A percentile compares a stretch with the other conserved stretches of the same genome.
phyloP scores from a whole-genome alignment of 768 basidiomycete genomes.

The Suillus brevipes region DNA sequence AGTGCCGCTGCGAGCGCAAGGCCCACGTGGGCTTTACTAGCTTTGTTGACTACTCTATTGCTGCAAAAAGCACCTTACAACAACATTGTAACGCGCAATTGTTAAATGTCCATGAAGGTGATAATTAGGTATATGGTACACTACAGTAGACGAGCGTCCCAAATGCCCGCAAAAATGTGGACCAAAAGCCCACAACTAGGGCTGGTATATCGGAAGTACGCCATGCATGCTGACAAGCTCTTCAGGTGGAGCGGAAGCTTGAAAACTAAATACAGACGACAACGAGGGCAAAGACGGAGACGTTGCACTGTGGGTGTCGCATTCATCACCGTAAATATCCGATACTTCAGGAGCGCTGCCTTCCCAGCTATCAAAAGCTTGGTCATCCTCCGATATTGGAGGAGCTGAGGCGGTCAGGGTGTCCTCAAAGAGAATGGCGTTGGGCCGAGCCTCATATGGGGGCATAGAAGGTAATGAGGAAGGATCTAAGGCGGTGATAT shows the following conservation, averaged over 20 bases:
- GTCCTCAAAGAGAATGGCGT: slow-evolving; percentile 33
- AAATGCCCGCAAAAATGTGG: neutral
- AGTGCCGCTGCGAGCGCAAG: neutral
- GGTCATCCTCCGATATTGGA: slow-evolving; percentile 25
- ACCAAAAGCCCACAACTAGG: slow-evolving; percentile 18
- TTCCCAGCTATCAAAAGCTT: slow-evolving; percentile 25
- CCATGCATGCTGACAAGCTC: slow-evolving; percentile 15
- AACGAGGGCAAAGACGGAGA: slow-evolving; percentile 3
- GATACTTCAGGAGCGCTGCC: slow-evolving; percentile 8
- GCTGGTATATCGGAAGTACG: slow-evolving; percentile 30
- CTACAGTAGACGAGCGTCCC: slow-evolving; percentile 25
- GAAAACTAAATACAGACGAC: slow-evolving; percentile 3
- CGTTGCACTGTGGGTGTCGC: slow-evolving; percentile 6
- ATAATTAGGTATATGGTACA: slow-evolving; percentile 26
- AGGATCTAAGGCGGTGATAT: neutral
- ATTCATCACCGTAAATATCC: slow-evolving; percentile 5
- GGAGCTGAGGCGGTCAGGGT: slow-evolving; percentile 52
- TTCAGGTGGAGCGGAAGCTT: slow-evolving; percentile 8
- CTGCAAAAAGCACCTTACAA: neutral
- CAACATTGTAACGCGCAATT: slow-evolving; percentile 1
- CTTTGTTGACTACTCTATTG: no score
- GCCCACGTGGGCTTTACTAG: no score
- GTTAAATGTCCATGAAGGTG: neutral
- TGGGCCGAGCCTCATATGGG: slow-evolving; percentile 9
- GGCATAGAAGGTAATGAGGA: neutral